Evolutionary conservation across 2,329 filamentous ascomycete genomes (phyloP), one percentile per base, ranked within the genome.

Genomic region (Scedosporium dehoogii): DNA sequence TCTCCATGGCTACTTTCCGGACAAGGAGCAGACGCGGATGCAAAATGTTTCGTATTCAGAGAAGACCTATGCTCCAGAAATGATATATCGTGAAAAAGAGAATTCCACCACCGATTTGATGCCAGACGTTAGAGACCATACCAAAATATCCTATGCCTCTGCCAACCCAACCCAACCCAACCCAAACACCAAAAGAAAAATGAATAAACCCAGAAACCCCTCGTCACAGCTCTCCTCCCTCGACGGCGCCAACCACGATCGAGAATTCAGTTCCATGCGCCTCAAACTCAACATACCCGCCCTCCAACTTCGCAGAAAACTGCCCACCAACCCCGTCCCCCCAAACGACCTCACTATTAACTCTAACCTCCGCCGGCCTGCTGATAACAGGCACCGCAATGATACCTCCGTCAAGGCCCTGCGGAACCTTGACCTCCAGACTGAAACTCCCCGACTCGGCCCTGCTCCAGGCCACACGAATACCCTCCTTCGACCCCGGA

Each of bases 401-500:
- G 18, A 41, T 53, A n/a, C 60, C 60, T 12, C 21, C 27, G n/a
- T 53, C 60, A 5, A 61, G 14, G 18, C 33, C 60, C 33, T 61
- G 41, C 2, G 61, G 61, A 9, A 53, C 61, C 55, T 51, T 18
- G n/a, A 62, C 41, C 3, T 59, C 55, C 21, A 62, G 42, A 21
- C 7, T n/a, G 25, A 62, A 62, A n/a, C 38, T 29, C 12, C 41
- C 44, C 6, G 18, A 29, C 55, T 41, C 44, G 18, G 16, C 42
- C 23, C 57, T 42, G 38, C 42, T 44, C 61, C 61, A 62, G 9
- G 9, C 5, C 14, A 62, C 61, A 14, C 55, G 38, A 12, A 62
- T 62, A 9, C 61, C 61, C 14, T 23, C 27, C 1, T 44, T 61
- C 5, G 65, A 64, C 27, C 68, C 65, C 0, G 77, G 76, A 3